phyloP scores from a whole-genome alignment of 768 basidiomycete species.

The Boletus tylopilopsis region DNA sequence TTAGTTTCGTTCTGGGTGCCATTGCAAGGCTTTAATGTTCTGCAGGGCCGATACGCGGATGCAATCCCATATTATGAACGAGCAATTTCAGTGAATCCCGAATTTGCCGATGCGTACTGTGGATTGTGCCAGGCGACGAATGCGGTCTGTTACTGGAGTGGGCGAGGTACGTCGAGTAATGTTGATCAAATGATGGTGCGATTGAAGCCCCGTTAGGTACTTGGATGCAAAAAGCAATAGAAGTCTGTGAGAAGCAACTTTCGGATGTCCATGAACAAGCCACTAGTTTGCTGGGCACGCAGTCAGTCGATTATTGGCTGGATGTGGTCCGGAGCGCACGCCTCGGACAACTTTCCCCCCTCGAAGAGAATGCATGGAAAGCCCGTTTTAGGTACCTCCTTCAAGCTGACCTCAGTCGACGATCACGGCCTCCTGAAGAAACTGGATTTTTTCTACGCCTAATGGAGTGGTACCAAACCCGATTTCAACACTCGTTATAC shows the following conservation, averaged over 20 bases:
- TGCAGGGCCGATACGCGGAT: conserved; percentile 39
- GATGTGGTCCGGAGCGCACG: conserved; percentile 28
- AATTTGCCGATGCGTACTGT: conserved; percentile 46
- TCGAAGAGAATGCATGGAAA: conserved; percentile 32
- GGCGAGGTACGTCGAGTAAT: conserved; percentile 28
- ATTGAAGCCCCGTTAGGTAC: conserved; percentile 17
- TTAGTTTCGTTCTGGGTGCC: conserved; percentile 16
- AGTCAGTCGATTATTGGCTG: conserved; percentile 37
- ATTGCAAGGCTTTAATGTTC: not conserved
- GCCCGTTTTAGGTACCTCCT: conserved; percentile 30
- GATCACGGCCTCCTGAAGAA: conserved; percentile 31
- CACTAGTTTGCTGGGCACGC: conserved; percentile 25
- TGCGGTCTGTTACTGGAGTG: conserved; percentile 46
- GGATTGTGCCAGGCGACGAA: conserved; percentile 44
- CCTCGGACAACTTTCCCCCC: conserved; percentile 20
- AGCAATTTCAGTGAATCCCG: conserved; percentile 40
- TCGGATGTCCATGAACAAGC: conserved; percentile 29
- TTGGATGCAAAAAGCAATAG: conserved; percentile 37
- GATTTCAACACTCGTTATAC: conserved; percentile 43
- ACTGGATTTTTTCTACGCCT: conserved; percentile 43
- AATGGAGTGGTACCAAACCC: conserved; percentile 39
- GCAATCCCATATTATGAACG: conserved; percentile 44
- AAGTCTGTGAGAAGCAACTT: conserved; percentile 38
- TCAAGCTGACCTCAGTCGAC: conserved; percentile 18
- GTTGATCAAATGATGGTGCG: not conserved